Percentiles rank a stretch among this genome's conserved stretches.
phyloP scores from a whole-genome alignment of 345 rosid genomes.

The Dipteronia sinensis region DNA sequence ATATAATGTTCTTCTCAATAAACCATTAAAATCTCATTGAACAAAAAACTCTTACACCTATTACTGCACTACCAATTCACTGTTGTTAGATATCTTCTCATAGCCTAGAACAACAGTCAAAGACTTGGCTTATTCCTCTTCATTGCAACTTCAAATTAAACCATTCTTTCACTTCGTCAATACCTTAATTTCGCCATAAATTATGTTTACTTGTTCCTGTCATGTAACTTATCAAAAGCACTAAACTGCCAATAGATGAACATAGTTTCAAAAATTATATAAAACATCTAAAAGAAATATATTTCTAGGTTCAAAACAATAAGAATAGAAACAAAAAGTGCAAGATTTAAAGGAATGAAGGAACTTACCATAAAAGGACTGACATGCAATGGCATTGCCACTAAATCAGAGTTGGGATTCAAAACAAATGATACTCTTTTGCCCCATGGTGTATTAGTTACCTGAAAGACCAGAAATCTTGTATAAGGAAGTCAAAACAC shows the following conservation, averaged over 20 bases:
- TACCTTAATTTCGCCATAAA: neutral
- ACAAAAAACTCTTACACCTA: neutral
- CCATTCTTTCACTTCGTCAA: neutral
- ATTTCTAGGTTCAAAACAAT: neutral
- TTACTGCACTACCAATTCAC: neutral
- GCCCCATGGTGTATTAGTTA: conserved; percentile 97
- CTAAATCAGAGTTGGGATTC: conserved; percentile 70
- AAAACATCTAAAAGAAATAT: neutral
- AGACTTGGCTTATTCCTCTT: neutral
- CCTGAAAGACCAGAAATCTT: conserved; percentile 42
- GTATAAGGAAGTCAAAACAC: too few species aligned
- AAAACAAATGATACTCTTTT: conserved; percentile 80
- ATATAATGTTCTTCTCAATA: neutral
- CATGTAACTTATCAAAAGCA: conserved; percentile 6
- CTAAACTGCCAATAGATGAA: neutral
- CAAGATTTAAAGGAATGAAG: neutral
- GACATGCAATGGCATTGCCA: conserved; percentile 89
- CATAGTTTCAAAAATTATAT: neutral
- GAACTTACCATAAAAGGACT: conserved; percentile 91
- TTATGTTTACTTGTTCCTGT: neutral
- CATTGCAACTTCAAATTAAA: neutral
- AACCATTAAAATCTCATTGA: neutral
- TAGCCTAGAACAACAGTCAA: neutral
- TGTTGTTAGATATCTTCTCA: neutral
- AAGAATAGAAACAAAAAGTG: neutral